Conservation (phyloP, 2,329 filamentous ascomycete species). For the Curvularia spicifera region DNA sequence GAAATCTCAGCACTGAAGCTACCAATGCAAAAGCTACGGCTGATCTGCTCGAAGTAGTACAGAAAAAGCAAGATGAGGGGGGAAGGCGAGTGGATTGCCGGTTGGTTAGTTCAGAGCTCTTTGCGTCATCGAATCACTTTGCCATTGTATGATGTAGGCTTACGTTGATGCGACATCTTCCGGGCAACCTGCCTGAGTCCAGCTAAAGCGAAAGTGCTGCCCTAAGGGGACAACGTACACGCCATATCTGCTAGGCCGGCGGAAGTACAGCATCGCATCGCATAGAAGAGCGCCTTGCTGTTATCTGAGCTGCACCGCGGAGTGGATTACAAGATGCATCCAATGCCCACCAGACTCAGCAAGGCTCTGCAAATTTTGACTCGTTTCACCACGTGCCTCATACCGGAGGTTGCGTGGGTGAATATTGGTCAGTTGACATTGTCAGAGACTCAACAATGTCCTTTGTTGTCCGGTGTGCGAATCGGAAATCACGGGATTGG, state of each 20-base stretch:
- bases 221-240: background rate
- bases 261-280: background rate
- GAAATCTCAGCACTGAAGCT: constrained; percentile 44
- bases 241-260: background rate
- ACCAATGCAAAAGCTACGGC: constrained; percentile 52
- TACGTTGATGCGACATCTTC: background rate
- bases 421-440: too few relatives aligned
- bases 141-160: constrained; percentile 55
- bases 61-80: constrained; percentile 46
- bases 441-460: too few relatives aligned
- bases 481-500: too few relatives aligned
- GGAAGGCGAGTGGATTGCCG: constrained; percentile 49
- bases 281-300: background rate
- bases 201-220: background rate
- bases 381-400: too few relatives aligned
- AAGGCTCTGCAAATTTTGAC: background rate
- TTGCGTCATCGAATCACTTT: constrained; percentile 58
- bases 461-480: too few relatives aligned
- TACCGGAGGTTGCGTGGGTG: too few relatives aligned
- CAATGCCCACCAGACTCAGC: background rate
- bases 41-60: constrained; percentile 51
- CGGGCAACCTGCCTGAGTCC: background rate
- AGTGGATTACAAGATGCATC: background rate
- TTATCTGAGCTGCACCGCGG: too few relatives aligned
- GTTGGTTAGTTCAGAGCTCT: constrained; percentile 53